Base-by-base conservation (phyloP, 495 filamentous ascomycete genomes). In the Neurospora sp. region DNA sequence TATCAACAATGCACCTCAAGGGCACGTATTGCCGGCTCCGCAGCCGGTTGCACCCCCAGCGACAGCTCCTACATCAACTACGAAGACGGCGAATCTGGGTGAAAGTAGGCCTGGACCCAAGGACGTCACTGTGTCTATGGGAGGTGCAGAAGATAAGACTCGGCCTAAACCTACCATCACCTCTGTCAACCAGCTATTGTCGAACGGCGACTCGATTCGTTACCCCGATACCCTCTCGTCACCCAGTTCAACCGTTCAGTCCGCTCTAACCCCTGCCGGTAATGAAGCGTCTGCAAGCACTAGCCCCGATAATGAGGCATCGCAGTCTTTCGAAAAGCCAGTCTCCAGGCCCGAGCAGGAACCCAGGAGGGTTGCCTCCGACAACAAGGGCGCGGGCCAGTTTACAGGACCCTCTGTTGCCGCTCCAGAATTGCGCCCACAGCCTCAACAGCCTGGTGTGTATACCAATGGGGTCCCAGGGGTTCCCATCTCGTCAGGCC, bases 271-370 rank as follows among this genome's bases (percentile, higher is more conserved):
- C 3, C 82, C 83, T 4, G 78, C 73, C 2, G 72, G 82, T 3
- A 82, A 84, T 81, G 79, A 84, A 53, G 78, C 76, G 0, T 83
- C 87, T 1, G 82, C 85, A 2, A 84, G 87, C 73, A 87, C 88
- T 3, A 87, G 85, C 72, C 85, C 88, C 1, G 86, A 88, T 74
- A 84, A 84, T 68, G 87, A 88, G 45, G 81, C 79, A 40, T 79
- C 83, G 37, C 79, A 85, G 75, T 81, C 80, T 76, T 44, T 77
- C 44, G 79, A 81, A n/a, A 75, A 40, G 68, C 53, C 53, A 61
- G 22, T 61, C 22, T 61, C 22, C 22, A 61, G 53, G 22, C 53
- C 53, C 53, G 53, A 61, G 5, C 53, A 61, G 22, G 53, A 61
- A 61, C 22, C 22, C 53, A 61, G 22, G 53, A 31, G 22, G 20